Evolutionary conservation across 768 basidiomycete genomes (phyloP).

Genomic region (Agaricus sinodeliciosus): DNA sequence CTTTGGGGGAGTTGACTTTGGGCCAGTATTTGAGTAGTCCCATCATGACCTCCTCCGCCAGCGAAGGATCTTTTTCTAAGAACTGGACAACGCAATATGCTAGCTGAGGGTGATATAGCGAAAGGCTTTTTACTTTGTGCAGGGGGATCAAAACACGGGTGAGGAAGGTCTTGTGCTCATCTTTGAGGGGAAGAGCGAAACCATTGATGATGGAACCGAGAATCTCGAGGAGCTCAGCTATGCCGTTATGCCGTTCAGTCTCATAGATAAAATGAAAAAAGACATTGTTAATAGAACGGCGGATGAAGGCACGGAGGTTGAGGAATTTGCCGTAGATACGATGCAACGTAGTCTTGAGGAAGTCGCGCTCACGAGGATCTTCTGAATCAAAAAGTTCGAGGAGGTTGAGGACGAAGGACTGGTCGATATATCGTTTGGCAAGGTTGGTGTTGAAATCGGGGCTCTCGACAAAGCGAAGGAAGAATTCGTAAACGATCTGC

Average conservation of each 20-base stretch:
- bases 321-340: slow-evolving; percentile 99
- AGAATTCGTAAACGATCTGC: slow-evolving; percentile 99
- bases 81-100: slow-evolving; percentile 99
- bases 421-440: slow-evolving; percentile 97
- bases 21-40: slow-evolving; percentile 98
- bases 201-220: slow-evolving; percentile 99
- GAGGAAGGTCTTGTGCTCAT: slow-evolving; percentile 98
- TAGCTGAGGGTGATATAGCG: slow-evolving; percentile 97
- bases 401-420: slow-evolving; percentile 90
- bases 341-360: slow-evolving; percentile 97
- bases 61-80: slow-evolving; percentile 87
- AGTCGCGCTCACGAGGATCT: slow-evolving; percentile 97
- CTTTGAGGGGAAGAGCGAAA: slow-evolving; percentile 95
- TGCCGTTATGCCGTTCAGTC: slow-evolving; percentile 97
- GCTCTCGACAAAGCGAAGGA: slow-evolving; percentile 96
- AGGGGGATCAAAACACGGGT: slow-evolving; percentile 90
- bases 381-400: slow-evolving; percentile 98
- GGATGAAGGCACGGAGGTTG: slow-evolving; percentile 96
- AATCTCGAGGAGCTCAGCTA: slow-evolving; percentile 96
- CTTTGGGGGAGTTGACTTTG: slow-evolving; percentile 98
- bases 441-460: slow-evolving; percentile 98
- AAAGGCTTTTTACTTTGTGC: slow-evolving; percentile 97
- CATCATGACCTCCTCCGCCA: slow-evolving; percentile 94
- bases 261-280: slow-evolving; percentile 99
- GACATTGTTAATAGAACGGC: slow-evolving; percentile 98